A percentile compares a stretch with the other conserved stretches of the same genome.
Conservation (phyloP, 306 rosid genomes). For the Arachis hypogaea region DNA sequence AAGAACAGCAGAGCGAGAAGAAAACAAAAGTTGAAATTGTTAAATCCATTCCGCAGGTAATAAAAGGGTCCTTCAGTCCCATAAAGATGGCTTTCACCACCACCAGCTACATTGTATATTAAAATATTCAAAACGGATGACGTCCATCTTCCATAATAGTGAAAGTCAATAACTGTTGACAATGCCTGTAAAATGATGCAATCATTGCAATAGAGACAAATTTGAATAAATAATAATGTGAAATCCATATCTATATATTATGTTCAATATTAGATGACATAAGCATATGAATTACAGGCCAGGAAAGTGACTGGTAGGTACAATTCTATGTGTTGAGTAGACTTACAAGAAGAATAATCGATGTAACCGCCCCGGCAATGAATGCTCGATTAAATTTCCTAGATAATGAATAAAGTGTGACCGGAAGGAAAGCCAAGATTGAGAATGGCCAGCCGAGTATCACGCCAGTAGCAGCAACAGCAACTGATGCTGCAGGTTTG, state of each 20-base stretch:
- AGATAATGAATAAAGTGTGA: conserved; percentile 70
- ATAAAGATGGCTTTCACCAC: conserved; percentile 94
- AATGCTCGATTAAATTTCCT: conserved; percentile 69
- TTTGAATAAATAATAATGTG: conserved; percentile 26
- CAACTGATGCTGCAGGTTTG: conserved; percentile 76
- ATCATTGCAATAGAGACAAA: conserved; percentile 16
- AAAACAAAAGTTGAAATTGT: conserved; percentile 87
- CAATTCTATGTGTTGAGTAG: conserved; percentile 1
- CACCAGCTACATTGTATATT: conserved; percentile 85
- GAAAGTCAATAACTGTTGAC: conserved; percentile 65
- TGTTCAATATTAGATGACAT: conserved; percentile 11
- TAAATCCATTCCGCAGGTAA: conserved; percentile 93
- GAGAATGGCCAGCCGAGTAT: conserved; percentile 99
- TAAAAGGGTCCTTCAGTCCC: conserved; percentile 85
- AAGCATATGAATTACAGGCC: conserved; percentile 27
- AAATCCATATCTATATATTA: conserved; percentile 1
- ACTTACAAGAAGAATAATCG: conserved; percentile 84
- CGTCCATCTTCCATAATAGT: conserved; percentile 85
- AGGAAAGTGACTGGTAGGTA: neutral
- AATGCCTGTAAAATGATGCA: conserved; percentile 53
- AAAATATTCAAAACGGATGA: conserved; percentile 88
- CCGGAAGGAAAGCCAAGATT: conserved; percentile 86
- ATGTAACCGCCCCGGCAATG: conserved; percentile 71
- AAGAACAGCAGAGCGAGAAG: conserved; percentile 84
- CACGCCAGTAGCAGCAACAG: conserved; percentile 83